Evolutionary conservation across 345 rosid genomes (phyloP).

Genomic region (Clarkia xantiana): DNA sequence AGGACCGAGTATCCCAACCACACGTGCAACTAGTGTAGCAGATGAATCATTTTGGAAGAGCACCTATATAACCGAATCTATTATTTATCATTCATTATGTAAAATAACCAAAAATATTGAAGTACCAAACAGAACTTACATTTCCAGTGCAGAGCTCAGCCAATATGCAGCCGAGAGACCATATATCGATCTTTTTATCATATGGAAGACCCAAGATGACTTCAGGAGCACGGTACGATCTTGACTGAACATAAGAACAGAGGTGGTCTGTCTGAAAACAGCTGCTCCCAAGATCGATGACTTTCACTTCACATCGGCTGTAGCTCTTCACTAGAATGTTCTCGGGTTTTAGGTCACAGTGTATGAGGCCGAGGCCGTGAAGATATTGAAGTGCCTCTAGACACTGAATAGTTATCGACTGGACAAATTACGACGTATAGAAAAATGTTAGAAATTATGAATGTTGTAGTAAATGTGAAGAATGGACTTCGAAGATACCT

Average conservation of each 20-base stretch:
- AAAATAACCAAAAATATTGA: background rate
- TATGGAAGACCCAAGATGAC: constrained; percentile 90
- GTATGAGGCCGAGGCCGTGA: constrained; percentile 95
- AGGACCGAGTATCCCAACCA: constrained; percentile 69
- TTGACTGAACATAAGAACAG: constrained; percentile 95
- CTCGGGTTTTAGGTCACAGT: constrained; percentile 95
- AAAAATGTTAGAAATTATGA: constrained; percentile 14
- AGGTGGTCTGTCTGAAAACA: constrained; percentile 98
- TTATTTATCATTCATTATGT: background rate
- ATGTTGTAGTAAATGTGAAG: constrained; percentile 3
- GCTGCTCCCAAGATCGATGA: constrained; percentile 99
- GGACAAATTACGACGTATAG: constrained; percentile 20
- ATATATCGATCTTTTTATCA: constrained; percentile 89
- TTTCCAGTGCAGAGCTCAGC: constrained; percentile 97
- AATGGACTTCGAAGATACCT: constrained; percentile 36
- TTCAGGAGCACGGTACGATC: constrained; percentile 98
- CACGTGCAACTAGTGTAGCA: constrained; percentile 83
- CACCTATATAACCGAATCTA: constrained; percentile 36
- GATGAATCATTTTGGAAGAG: constrained; percentile 98
- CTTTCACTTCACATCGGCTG: constrained; percentile 97
- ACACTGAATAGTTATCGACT: constrained; percentile 95
- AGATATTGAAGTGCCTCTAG: constrained; percentile 87
- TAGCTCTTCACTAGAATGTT: constrained; percentile 94
- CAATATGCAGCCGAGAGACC: constrained; percentile 99
- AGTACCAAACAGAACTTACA: constrained; percentile 38